A percentile compares a stretch with the other conserved stretches of the same genome.
phyloP scores from a whole-genome alignment of 306 rosid species.

The Parietaria judaica region DNA sequence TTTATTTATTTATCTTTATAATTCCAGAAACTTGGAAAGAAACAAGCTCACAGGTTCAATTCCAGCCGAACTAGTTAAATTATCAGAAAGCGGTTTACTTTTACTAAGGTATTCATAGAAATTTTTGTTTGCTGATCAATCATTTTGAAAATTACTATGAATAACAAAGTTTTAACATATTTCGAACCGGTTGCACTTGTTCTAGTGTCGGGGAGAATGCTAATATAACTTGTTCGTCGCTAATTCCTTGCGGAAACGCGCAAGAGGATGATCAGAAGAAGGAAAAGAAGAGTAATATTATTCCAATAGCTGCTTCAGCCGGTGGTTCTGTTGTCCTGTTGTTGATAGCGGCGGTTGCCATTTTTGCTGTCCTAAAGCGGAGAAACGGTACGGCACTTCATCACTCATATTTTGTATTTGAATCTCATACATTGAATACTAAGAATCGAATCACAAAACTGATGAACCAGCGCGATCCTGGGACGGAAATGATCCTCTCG shows the following conservation, averaged over 20 bases:
- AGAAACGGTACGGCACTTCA: neutral
- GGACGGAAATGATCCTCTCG: slow-evolving; percentile 16
- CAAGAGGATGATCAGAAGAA: neutral
- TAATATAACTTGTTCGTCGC: neutral
- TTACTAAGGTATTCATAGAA: neutral
- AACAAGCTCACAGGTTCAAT: slow-evolving; percentile 3
- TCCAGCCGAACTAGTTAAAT: slow-evolving; percentile 1
- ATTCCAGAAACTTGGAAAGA: slow-evolving; percentile 1
- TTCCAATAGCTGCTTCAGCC: slow-evolving; percentile 35
- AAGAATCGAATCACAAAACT: neutral
- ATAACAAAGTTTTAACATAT: too few species aligned
- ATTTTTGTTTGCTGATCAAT: too few species aligned
- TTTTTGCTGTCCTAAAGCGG: slow-evolving; percentile 10
- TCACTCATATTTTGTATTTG: neutral
- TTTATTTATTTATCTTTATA: neutral
- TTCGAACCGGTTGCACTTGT: too few species aligned
- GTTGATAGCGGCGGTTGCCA: neutral
- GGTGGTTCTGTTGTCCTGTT: slow-evolving; percentile 24
- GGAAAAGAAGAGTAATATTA: slow-evolving; percentile 11
- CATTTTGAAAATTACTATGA: too few species aligned
- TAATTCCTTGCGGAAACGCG: neutral
- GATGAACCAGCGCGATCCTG: neutral
- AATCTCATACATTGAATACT: neutral
- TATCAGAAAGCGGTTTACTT: neutral
- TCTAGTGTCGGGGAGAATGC: neutral